phyloP scores from a whole-genome alignment of 257 asterid genomes.

The Jasminum sambac region DNA sequence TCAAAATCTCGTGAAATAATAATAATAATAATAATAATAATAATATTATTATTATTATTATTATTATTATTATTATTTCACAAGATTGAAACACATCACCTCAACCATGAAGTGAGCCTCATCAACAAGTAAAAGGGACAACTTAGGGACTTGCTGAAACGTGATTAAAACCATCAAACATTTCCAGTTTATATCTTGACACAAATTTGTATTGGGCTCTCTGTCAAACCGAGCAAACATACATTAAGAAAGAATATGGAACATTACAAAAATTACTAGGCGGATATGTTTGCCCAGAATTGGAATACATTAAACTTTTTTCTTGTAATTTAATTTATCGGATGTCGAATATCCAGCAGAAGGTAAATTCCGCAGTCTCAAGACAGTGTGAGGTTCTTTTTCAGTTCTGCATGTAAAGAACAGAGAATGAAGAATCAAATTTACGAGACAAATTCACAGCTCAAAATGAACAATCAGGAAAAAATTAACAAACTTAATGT shows the following conservation, averaged over 20 bases:
- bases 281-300: neutral
- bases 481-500: neutral
- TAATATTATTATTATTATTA: no score
- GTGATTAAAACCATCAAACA: no score
- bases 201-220: no score
- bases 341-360: neutral
- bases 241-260: neutral
- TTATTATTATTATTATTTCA: no score
- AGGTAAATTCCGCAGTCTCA: neutral
- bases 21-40: no score
- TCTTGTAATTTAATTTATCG: neutral
- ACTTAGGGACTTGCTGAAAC: no score
- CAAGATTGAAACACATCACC: no score
- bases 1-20: no score
- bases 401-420: constrained; percentile 29
- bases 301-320: neutral
- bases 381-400: constrained; percentile 15
- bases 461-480: constrained; percentile 26
- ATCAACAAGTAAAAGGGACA: no score
- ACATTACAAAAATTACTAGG: neutral
- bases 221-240: no score
- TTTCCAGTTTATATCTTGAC: no score
- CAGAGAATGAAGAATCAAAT: neutral
- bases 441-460: neutral
- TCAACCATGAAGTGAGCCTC: no score